Conservation (phyloP, 768 basidiomycete species). For the Symmetrospora coprosmae region DNA sequence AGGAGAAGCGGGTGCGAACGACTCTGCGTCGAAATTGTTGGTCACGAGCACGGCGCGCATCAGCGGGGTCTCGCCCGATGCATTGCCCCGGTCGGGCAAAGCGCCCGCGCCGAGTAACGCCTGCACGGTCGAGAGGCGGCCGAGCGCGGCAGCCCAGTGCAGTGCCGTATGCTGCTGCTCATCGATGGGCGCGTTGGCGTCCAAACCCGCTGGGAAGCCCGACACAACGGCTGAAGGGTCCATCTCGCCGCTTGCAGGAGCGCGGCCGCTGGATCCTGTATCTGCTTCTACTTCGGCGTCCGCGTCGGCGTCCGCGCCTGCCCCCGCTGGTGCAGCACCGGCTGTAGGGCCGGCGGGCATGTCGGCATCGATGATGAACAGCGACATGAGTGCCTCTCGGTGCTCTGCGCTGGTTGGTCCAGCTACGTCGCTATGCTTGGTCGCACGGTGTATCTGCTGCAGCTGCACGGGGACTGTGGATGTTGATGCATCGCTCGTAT, state of each 20-base stretch:
- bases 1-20: conserved; percentile 53
- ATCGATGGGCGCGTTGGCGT: conserved; percentile 75
- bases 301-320: too few species aligned
- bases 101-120: conserved; percentile 64
- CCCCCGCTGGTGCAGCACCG: too few species aligned
- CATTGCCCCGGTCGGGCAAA: conserved; percentile 80
- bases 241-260: background rate
- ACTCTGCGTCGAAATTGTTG: conserved; percentile 63
- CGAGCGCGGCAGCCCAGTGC: conserved; percentile 80
- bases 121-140: conserved; percentile 52
- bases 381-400: conserved; percentile 14
- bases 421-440: background rate
- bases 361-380: conserved; percentile 11
- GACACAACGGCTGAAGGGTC: conserved; percentile 20
- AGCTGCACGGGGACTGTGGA: too few species aligned
- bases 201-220: conserved; percentile 38
- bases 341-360: too few species aligned
- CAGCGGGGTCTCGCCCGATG: conserved; percentile 82
- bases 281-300: too few species aligned
- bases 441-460: background rate
- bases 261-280: too few species aligned
- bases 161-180: conserved; percentile 88
- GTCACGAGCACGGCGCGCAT: conserved; percentile 83
- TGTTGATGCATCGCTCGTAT: too few species aligned
- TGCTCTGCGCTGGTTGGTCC: background rate